A percentile compares a stretch with the other conserved stretches of the same genome.
Evolutionary conservation across 345 rosid species (phyloP).

Genomic region (Linum usitatissimum): DNA sequence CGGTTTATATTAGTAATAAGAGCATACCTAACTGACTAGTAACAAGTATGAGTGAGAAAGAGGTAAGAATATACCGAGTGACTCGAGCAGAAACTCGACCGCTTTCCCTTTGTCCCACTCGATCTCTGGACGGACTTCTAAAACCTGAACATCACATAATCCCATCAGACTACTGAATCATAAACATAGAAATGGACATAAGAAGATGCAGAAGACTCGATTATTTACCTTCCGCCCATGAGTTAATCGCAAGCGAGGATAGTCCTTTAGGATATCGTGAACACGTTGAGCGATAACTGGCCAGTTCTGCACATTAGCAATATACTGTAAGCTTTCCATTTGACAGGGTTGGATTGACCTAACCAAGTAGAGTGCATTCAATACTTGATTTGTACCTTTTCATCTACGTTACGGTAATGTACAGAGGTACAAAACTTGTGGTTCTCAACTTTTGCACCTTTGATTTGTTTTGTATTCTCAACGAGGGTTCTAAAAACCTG

Average conservation of each 20-base stretch:
- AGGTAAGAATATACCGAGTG: conserved; percentile 41
- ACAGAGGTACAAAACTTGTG: conserved; percentile 94
- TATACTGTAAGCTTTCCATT: conserved; percentile 5
- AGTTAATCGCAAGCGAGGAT: conserved; percentile 67
- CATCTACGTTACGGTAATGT: conserved; percentile 96
- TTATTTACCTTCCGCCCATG: conserved; percentile 49
- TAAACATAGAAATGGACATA: too few relatives aligned
- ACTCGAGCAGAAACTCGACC: conserved; percentile 77
- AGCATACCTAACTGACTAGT: too few relatives aligned
- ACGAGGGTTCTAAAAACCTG: conserved; percentile 82
- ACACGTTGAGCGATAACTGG: conserved; percentile 66
- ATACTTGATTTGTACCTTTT: conserved; percentile 41
- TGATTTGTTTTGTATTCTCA: conserved; percentile 51
- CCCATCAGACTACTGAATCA: too few relatives aligned
- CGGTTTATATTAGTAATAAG: too few relatives aligned
- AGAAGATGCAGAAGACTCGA: not conserved
- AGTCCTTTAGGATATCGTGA: conserved; percentile 67
- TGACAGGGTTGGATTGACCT: not conserved
- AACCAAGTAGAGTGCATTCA: not conserved
- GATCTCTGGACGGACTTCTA: conserved; percentile 90
- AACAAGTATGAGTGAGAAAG: too few relatives aligned
- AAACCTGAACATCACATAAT: conserved; percentile 40
- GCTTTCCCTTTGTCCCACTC: conserved; percentile 98
- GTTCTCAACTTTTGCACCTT: conserved; percentile 83
- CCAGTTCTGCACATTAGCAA: conserved; percentile 48